These are phyloP conservation scores for Trichaptum fuscoviolaceum DNA, from an alignment of 768 basidiomycete species.

Conservation along the genomic window DNA sequence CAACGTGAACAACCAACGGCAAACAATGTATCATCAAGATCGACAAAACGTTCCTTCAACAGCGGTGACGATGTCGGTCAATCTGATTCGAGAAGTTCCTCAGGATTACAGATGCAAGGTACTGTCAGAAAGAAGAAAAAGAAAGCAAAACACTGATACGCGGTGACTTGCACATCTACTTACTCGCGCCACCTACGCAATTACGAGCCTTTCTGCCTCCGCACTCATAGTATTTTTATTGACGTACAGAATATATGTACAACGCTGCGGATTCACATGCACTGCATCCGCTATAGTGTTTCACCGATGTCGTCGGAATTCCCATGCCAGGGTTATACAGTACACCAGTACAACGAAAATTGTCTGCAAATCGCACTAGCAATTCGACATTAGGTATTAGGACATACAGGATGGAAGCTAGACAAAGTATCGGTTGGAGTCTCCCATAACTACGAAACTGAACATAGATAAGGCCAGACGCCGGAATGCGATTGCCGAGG, in stretches of 20 bases:
- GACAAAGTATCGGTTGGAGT: not conserved
- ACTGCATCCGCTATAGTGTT: not conserved
- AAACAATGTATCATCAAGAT: not conserved
- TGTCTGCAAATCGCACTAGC: no score
- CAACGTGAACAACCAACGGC: not conserved
- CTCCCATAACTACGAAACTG: not conserved
- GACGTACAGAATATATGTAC: not conserved
- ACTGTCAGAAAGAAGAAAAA: slow-evolving; percentile 26
- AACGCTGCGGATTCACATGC: not conserved
- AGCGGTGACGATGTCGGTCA: not conserved
- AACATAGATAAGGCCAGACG: not conserved
- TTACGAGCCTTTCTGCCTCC: not conserved
- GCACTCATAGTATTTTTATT: not conserved
- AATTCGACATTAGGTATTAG: not conserved
- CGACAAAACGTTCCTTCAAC: not conserved
- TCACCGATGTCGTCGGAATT: not conserved
- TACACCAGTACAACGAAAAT: no score
- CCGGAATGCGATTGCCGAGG: not conserved
- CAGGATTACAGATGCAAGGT: slow-evolving; percentile 9
- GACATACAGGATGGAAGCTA: not conserved
- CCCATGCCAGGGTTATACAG: not conserved
- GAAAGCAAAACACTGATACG: slow-evolving; percentile 7
- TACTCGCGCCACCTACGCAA: not conserved
- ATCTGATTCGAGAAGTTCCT: not conserved
- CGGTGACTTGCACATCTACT: not conserved